phyloP scores from a whole-genome alignment of 225 moss, liverwort and hornwort genomes.

The Rhytidiadelphus loreus region DNA sequence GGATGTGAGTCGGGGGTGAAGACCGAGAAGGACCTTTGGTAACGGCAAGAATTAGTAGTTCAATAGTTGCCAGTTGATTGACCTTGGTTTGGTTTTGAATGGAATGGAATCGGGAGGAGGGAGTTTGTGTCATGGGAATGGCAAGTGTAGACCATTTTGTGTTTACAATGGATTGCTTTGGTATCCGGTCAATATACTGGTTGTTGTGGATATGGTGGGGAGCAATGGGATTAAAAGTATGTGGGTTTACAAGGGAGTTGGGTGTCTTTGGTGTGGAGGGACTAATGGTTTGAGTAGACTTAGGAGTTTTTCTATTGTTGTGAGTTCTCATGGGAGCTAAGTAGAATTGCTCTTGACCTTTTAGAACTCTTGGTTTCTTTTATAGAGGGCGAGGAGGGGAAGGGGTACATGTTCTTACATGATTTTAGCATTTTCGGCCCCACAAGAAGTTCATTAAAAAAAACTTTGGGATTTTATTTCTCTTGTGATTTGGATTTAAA shows the following conservation, averaged over 20 bases:
- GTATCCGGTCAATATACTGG: fast-evolving
- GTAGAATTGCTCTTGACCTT: neutral
- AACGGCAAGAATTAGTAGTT: neutral
- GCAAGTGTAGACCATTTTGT: neutral
- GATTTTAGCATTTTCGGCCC: too few relatives aligned
- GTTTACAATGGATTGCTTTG: fast-evolving
- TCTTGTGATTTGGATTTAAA: too few relatives aligned
- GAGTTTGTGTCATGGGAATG: neutral
- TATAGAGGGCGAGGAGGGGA: fast-evolving
- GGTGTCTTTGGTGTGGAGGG: too few relatives aligned
- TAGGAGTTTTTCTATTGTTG: too few relatives aligned
- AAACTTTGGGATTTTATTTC: neutral
- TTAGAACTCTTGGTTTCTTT: neutral
- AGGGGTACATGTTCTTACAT: fast-evolving
- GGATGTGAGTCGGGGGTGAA: neutral
- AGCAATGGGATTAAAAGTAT: too few relatives aligned
- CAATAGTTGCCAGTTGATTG: neutral
- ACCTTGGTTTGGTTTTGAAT: neutral
- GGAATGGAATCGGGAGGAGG: fast-evolving
- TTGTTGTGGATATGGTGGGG: neutral
- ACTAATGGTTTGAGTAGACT: neutral
- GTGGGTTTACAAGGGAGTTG: fast-evolving
- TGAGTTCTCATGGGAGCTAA: fast-evolving
- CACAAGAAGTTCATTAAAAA: neutral
- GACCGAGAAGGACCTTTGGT: neutral